phyloP scores from a whole-genome alignment of 2,329 filamentous ascomycete genomes.

The Aspergillus caelatus region DNA sequence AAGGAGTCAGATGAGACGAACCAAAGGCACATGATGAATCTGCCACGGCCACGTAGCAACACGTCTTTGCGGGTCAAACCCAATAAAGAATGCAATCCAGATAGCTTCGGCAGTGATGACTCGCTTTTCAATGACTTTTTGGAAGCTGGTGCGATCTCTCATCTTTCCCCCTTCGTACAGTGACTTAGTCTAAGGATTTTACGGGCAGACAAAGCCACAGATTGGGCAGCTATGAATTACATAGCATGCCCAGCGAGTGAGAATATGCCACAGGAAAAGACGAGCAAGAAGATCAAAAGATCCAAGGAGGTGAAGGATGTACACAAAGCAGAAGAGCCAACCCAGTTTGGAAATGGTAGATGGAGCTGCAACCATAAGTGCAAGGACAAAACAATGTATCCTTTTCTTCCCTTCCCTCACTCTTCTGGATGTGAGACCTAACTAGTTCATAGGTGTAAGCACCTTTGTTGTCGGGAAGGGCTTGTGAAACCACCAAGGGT shows the following conservation, averaged over 20 bases:
- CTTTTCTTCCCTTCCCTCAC: conserved; percentile 19
- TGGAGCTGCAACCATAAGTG: conserved; percentile 76
- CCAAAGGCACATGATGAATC: conserved; percentile 21
- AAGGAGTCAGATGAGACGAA: conserved; percentile 16
- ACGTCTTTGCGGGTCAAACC: conserved; percentile 19
- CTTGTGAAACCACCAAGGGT: conserved; percentile 64
- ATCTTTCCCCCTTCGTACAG: neutral
- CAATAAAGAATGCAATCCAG: conserved; percentile 28
- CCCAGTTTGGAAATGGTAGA: conserved; percentile 67
- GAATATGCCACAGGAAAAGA: neutral
- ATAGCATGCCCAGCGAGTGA: neutral
- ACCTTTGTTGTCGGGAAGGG: conserved; percentile 73
- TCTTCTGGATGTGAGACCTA: neutral
- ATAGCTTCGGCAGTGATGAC: conserved; percentile 58
- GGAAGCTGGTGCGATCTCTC: conserved; percentile 36
- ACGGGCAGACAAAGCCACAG: conserved; percentile 19
- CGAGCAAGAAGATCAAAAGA: conserved; percentile 11
- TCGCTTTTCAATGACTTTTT: conserved; percentile 58
- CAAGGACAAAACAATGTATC: conserved; percentile 56
- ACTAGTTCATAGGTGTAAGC: conserved; percentile 59
- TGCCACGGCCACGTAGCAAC: conserved; percentile 20
- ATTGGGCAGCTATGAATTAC: conserved; percentile 20
- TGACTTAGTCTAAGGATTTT: neutral
- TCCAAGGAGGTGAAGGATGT: conserved; percentile 15
- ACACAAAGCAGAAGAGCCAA: conserved; percentile 41